These are phyloP conservation scores for Mycena kentingensis DNA, from an alignment of 768 basidiomycete genomes.

Conservation along the genomic window DNA sequence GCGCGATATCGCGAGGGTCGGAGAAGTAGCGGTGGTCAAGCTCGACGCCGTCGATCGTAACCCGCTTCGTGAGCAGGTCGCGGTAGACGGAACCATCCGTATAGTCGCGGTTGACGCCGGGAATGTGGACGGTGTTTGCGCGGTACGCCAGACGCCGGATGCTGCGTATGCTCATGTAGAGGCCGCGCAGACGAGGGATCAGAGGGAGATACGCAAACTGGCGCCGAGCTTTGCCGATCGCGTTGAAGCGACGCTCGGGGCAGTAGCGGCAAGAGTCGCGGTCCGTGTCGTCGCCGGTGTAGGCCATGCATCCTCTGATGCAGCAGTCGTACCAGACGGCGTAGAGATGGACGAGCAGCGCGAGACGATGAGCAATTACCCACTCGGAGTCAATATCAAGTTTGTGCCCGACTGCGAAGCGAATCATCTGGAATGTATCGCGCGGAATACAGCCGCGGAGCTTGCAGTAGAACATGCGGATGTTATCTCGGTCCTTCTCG, in stretches of 20 bases:
- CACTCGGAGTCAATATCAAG: conserved; percentile 30
- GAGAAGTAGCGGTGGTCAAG: too few relatives aligned
- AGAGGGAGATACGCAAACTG: conserved; percentile 30
- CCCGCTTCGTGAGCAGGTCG: too few relatives aligned
- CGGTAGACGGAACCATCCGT: too few relatives aligned
- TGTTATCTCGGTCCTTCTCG: conserved; percentile 2
- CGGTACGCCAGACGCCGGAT: too few relatives aligned
- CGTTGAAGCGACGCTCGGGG: conserved; percentile 13
- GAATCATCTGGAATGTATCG: conserved; percentile 27
- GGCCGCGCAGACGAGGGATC: conserved; percentile 29
- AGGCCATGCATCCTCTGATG: conserved; percentile 34
- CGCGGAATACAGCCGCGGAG: conserved; percentile 19
- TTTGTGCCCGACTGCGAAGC: conserved; percentile 26
- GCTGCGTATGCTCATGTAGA: too few relatives aligned
- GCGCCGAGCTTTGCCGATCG: conserved; percentile 8
- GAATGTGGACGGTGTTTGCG: too few relatives aligned
- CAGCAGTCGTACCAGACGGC: conserved; percentile 36
- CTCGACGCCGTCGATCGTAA: too few relatives aligned
- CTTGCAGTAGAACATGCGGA: neutral
- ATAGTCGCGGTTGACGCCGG: too few relatives aligned
- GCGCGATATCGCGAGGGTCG: too few relatives aligned
- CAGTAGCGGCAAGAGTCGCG: conserved; percentile 24
- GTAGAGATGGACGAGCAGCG: conserved; percentile 27
- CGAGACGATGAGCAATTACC: conserved; percentile 26
- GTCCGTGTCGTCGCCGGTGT: conserved; percentile 24